Percentiles rank a stretch among this genome's conserved stretches.
phyloP scores from a whole-genome alignment of 495 filamentous ascomycete species.

The Terfezia boudieri region DNA sequence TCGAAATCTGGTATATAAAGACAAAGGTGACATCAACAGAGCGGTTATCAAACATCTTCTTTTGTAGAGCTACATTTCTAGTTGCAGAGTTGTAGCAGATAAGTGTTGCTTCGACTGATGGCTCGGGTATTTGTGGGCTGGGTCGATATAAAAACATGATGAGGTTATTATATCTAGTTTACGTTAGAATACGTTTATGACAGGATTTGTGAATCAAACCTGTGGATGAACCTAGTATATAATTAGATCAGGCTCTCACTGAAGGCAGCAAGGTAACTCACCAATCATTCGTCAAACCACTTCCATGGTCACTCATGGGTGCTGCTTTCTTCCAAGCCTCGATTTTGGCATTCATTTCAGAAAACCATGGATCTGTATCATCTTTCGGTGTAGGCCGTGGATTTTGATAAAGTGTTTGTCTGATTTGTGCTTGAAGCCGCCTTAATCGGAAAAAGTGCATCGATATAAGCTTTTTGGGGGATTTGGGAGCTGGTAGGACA shows the following conservation, averaged over 20 bases:
- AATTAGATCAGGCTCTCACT: not conserved
- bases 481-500: constrained; percentile 36
- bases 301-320: constrained; percentile 39
- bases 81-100: constrained; percentile 62
- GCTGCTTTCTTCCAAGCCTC: constrained; percentile 44
- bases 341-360: constrained; percentile 52
- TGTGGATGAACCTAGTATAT: constrained; percentile 1
- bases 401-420: constrained; percentile 60
- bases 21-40: constrained; percentile 79
- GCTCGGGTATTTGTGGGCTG: constrained; percentile 72
- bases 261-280: constrained; percentile 8
- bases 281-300: constrained; percentile 43
- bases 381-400: constrained; percentile 46
- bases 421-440: constrained; percentile 63
- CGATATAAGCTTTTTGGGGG: constrained; percentile 58
- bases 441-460: constrained; percentile 91
- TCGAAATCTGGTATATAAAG: constrained; percentile 67
- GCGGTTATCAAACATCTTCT: constrained; percentile 46
- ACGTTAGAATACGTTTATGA: constrained; percentile 2
- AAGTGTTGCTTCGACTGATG: constrained; percentile 46
- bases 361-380: constrained; percentile 69
- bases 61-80: constrained; percentile 56
- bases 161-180: constrained; percentile 49
- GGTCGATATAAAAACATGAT: constrained; percentile 64
- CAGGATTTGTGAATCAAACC: constrained; percentile 42